A percentile compares a stretch with the other conserved stretches of the same genome.
phyloP scores from a whole-genome alignment of 1,284 basidiomycete genomes.

The Ganoderma lucidum region DNA sequence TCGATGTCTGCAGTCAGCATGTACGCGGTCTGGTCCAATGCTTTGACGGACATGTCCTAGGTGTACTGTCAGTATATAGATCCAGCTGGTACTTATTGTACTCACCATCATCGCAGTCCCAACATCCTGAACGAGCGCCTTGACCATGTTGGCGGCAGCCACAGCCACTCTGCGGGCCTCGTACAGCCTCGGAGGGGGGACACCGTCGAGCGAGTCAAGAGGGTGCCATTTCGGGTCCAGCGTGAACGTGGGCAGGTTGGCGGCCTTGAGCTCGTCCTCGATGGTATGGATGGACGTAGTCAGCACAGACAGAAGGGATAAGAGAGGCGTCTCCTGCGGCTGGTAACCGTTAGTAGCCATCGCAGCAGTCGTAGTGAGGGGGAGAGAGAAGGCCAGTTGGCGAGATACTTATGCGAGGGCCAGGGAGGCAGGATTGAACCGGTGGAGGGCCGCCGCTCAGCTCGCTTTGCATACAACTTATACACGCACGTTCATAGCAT shows the following conservation, averaged over 20 bases:
- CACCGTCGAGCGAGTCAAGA: constrained; percentile 13
- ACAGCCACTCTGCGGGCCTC: constrained; percentile 5
- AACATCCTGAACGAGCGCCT: constrained; percentile 13
- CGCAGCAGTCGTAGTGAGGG: neutral
- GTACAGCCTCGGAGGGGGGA: constrained; percentile 7
- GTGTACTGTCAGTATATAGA: neutral
- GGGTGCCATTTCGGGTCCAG: constrained; percentile 14
- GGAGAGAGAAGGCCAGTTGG: neutral
- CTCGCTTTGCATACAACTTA: neutral
- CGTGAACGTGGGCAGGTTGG: constrained; percentile 10
- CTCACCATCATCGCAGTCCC: constrained; percentile 7
- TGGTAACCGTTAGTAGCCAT: neutral
- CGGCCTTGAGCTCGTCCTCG: constrained; percentile 11
- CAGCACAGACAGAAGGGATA: constrained; percentile 9
- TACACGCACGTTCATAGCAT: neutral
- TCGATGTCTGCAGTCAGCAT: constrained; percentile 10
- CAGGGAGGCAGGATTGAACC: neutral
- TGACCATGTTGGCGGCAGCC: constrained; percentile 14
- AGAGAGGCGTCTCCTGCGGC: neutral
- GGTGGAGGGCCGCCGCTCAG: neutral
- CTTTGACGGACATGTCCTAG: constrained; percentile 8
- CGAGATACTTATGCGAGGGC: neutral
- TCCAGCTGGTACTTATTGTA: no score
- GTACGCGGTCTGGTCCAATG: constrained; percentile 6
- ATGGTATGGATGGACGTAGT: constrained; percentile 10